These are phyloP conservation scores for Corniculantispora saksenae DNA, from an alignment of 2,329 filamentous ascomycete genomes.

Conservation along the genomic window DNA sequence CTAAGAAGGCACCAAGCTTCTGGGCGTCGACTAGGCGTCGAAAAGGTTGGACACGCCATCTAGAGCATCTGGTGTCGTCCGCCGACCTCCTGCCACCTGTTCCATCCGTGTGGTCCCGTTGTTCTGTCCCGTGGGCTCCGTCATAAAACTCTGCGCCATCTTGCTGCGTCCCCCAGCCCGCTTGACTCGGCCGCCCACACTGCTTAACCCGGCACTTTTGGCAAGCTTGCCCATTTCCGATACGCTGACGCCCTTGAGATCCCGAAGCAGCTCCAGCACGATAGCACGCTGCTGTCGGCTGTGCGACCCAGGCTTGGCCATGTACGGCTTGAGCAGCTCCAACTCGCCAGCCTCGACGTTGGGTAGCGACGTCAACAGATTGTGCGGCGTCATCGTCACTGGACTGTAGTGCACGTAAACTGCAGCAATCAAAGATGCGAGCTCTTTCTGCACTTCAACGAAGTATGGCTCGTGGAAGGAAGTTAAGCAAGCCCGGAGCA, in stretches of 20 bases:
- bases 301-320: constrained; percentile 58
- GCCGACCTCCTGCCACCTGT: constrained; percentile 30
- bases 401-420: constrained; percentile 78
- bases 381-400: constrained; percentile 67
- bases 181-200: constrained; percentile 39
- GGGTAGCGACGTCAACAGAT: constrained; percentile 78
- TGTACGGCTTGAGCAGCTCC: constrained; percentile 60
- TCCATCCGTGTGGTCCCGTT: constrained; percentile 32
- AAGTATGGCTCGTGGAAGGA: constrained; percentile 95
- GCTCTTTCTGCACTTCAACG: constrained; percentile 90
- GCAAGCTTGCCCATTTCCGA: constrained; percentile 87
- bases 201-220: constrained; percentile 47
- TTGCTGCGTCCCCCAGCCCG: constrained; percentile 50
- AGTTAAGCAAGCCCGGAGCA: constrained; percentile 85
- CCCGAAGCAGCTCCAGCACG: constrained; percentile 81
- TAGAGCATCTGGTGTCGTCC: constrained; percentile 50
- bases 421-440: constrained; percentile 82
- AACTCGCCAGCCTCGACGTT: constrained; percentile 72
- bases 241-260: constrained; percentile 86
- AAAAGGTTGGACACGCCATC: constrained; percentile 59
- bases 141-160: constrained; percentile 69
- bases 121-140: constrained; percentile 40
- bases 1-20: background rate
- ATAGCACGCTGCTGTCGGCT: constrained; percentile 78
- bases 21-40: constrained; percentile 30